Conservation (phyloP, 179 eudicot genomes). For the Dionaea muscipula region DNA sequence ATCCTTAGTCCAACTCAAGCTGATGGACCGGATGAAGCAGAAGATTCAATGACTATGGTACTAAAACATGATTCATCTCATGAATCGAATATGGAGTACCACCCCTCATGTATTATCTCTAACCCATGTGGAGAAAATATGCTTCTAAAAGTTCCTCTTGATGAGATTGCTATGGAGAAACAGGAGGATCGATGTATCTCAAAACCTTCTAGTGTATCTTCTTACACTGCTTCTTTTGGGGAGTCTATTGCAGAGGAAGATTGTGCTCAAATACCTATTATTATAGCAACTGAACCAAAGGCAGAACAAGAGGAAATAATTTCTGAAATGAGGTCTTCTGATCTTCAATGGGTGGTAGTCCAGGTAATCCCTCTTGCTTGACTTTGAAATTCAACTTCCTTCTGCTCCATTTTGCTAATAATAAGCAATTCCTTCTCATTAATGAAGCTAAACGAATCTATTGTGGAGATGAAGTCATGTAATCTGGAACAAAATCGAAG, state of each 20-base stretch:
- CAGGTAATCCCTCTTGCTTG: conserved; percentile 26
- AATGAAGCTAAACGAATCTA: conserved; percentile 36
- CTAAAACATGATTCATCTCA: background rate
- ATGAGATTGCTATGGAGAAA: background rate
- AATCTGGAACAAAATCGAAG: conserved; percentile 30
- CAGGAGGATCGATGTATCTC: conserved; percentile 1
- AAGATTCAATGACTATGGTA: conserved; percentile 5
- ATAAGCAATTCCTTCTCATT: conserved; percentile 4
- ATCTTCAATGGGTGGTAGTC: conserved; percentile 19
- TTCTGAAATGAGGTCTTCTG: conserved; percentile 17
- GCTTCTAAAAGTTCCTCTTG: conserved; percentile 7
- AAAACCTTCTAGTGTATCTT: conserved; percentile 7
- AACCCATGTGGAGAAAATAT: conserved; percentile 5
- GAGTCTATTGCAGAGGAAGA: conserved; percentile 9
- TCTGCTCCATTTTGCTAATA: conserved; percentile 5
- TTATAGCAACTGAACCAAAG: conserved; percentile 8
- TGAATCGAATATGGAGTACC: conserved; percentile 10
- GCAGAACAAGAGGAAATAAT: conserved; percentile 14
- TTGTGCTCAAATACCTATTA: conserved; percentile 9
- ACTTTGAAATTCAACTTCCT: background rate
- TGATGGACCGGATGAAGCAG: conserved; percentile 2
- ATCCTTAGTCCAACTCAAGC: background rate
- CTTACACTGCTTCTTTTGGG: conserved; percentile 7
- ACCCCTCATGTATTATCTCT: background rate
- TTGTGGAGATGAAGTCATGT: conserved; percentile 36